Percentiles rank a stretch among this genome's conserved stretches.
phyloP scores from a whole-genome alignment of 345 rosid species.

The Eucalyptus paniculata region DNA sequence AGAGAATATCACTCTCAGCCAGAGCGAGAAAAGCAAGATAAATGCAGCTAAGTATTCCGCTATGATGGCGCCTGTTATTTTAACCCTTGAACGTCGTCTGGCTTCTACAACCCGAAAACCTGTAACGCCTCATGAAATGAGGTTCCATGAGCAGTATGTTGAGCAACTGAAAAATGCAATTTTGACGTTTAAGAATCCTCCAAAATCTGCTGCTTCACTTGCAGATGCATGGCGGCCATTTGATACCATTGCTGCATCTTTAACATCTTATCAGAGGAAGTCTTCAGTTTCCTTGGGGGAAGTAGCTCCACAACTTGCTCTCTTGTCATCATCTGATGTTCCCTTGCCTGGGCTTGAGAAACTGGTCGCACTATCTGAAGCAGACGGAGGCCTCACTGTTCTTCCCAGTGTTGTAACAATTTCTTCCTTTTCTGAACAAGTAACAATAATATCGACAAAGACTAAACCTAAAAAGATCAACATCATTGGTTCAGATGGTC shows the following conservation, averaged over 20 bases:
- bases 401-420: constrained; percentile 62
- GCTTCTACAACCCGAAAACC: constrained; percentile 83
- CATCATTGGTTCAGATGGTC: constrained; percentile 87
- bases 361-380: constrained; percentile 37
- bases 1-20: constrained; percentile 79
- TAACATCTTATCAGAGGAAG: constrained; percentile 80
- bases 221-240: constrained; percentile 90
- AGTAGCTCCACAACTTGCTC: constrained; percentile 81
- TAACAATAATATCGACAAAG: constrained; percentile 74
- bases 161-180: constrained; percentile 64
- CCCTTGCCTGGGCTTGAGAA: constrained; percentile 98
- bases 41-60: constrained; percentile 89
- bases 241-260: constrained; percentile 68
- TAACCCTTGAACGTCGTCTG: constrained; percentile 84
- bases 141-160: constrained; percentile 65
- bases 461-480: constrained; percentile 90
- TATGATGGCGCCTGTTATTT: constrained; percentile 90
- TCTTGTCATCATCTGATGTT: constrained; percentile 75
- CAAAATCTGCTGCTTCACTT: constrained; percentile 50
- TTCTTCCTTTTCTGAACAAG: constrained; percentile 61
- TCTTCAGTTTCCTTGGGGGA: constrained; percentile 63
- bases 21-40: constrained; percentile 76
- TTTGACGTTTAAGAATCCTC: constrained; percentile 64
- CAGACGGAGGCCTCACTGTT: constrained; percentile 25
- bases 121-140: constrained; percentile 82